A percentile compares a stretch with the other conserved stretches of the same genome.
Conservation (phyloP, 2,329 filamentous ascomycete species). For the Zarea fungicola region DNA sequence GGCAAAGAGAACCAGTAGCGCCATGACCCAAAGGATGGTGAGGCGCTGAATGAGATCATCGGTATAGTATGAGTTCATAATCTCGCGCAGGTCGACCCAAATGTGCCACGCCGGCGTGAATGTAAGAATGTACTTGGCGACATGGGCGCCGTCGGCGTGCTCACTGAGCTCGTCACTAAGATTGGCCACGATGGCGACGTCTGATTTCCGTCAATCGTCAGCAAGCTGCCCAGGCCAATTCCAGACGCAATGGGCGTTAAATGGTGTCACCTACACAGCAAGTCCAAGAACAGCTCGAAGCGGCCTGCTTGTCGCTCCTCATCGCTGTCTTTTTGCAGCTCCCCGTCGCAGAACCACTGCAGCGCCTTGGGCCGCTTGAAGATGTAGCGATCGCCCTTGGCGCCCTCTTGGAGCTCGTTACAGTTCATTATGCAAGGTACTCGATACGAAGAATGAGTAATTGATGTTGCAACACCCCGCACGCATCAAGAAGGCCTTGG, state of each 20-base stretch:
- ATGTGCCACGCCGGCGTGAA: constrained; percentile 45
- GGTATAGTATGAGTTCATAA: constrained; percentile 49
- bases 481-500: too few species aligned
- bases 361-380: constrained; percentile 34
- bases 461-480: too few species aligned
- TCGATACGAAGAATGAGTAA: too few species aligned
- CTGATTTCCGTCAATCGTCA: constrained; percentile 15
- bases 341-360: constrained; percentile 41
- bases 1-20: constrained; percentile 40
- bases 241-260: not conserved
- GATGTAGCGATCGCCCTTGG: constrained; percentile 28
- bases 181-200: constrained; percentile 45
- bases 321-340: constrained; percentile 35
- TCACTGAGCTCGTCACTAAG: constrained; percentile 44
- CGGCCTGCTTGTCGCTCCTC: constrained; percentile 40
- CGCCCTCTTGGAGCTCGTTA: constrained; percentile 30
- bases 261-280: constrained; percentile 32
- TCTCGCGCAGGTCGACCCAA: constrained; percentile 44
- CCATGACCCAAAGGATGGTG: constrained; percentile 47
- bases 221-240: too few species aligned
- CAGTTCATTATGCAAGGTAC: constrained; percentile 35
- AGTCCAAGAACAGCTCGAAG: constrained; percentile 46
- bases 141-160: constrained; percentile 35
- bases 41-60: constrained; percentile 43
- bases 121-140: constrained; percentile 44